These are phyloP conservation scores for Chloris gayana DNA, from an alignment of 176 grass and related monocot species.

Conservation along the genomic window DNA sequence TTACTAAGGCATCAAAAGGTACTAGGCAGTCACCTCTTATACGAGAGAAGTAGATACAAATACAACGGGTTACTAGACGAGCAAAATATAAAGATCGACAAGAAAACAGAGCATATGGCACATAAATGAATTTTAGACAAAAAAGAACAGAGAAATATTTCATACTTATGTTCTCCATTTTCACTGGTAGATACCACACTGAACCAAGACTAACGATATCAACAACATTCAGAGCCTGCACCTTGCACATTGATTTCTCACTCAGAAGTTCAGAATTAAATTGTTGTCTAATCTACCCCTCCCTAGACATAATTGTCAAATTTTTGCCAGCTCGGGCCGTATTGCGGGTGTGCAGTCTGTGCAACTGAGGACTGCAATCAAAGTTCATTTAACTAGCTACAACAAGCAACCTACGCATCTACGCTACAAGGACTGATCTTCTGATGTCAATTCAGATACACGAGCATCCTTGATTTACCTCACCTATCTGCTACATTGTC, in stretches of 20 bases:
- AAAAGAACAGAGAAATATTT: too few species aligned
- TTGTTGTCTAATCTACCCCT: background rate
- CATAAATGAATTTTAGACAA: too few species aligned
- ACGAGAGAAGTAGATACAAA: too few species aligned
- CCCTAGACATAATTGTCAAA: slow-evolving; percentile 25
- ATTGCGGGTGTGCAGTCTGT: background rate
- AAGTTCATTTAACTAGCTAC: background rate
- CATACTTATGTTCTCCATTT: too few species aligned
- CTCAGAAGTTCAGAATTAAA: background rate
- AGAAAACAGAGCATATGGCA: too few species aligned
- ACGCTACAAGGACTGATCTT: background rate
- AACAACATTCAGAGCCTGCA: too few species aligned
- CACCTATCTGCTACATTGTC: background rate
- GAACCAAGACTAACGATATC: too few species aligned
- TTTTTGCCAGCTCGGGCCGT: background rate
- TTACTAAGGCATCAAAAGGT: too few species aligned
- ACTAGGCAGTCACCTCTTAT: too few species aligned
- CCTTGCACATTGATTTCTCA: background rate
- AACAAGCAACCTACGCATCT: background rate
- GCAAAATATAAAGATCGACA: too few species aligned
- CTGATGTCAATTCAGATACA: background rate
- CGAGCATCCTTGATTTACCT: background rate
- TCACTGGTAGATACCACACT: too few species aligned
- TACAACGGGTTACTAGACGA: too few species aligned
- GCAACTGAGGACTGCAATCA: background rate